Evolutionary conservation across 2,329 filamentous ascomycete species (phyloP), one percentile per base, ranked within the genome.

Genomic region (Botrytis byssoidea): DNA sequence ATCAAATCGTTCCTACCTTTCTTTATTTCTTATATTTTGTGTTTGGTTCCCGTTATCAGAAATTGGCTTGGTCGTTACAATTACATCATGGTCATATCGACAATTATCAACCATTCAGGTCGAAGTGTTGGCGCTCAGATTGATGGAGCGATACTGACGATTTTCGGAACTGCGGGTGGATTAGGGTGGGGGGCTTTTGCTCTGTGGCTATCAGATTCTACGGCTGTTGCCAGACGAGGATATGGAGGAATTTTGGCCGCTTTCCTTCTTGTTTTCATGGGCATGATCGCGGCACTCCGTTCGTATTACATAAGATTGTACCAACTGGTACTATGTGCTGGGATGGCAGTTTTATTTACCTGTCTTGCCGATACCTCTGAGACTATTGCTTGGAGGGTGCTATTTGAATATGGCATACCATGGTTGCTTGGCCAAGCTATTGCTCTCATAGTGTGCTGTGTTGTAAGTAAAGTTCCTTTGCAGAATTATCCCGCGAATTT

Each of bases 81-180:
- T 75, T 89, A 89, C 76, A 84, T 90, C 74, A 86, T 88, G 83
- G 85, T 83, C 6, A 79, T 90, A 66, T 89, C 88, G 3, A 82
- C 86, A n/a, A 84, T 89, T 32, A 77, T 90, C 63, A 90, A 89
- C 74, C 88, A 90, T 76, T 84, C 88, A 4, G 87, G 86, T 35
- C 83, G 88, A 55, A 85, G 86, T 1, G 77, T 89, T 70, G 88
- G 88, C 9, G 85, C 87, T 20, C 88, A 90, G 76, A 79, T 90
- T 35, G 88, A 90, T 77, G 88, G 88, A 2, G 81, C 85, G 6
- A 72, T 88, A 60, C 79, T 87, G 32, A 89, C 87, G 8, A 85
- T 84, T n/a, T 44, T 87, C 9, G 88, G 88, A 4, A 86, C 86
- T 1, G 85, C 85, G 8, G 82, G 84, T 44, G 88, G 88, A 1